A percentile compares a stretch with the other conserved stretches of the same genome.
These are phyloP conservation scores for Fusarium gaditjirri DNA, from an alignment of 2,329 filamentous ascomycete species.

Conservation along the genomic window DNA sequence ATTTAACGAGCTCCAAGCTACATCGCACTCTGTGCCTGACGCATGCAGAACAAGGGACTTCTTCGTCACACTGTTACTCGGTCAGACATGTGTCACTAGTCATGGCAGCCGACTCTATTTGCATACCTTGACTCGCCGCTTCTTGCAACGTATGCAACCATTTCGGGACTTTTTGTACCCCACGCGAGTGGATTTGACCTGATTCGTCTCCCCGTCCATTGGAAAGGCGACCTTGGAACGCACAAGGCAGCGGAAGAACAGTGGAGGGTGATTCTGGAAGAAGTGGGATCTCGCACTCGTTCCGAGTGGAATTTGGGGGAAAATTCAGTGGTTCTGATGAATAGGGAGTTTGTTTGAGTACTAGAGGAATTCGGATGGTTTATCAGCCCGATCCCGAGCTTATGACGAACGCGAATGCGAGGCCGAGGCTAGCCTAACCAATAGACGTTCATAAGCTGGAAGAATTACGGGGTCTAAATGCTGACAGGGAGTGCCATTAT, in stretches of 20 bases:
- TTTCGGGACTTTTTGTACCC: conserved; percentile 37
- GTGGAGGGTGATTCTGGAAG: background rate
- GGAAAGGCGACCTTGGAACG: background rate
- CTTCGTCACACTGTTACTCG: conserved; percentile 14
- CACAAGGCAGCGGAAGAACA: background rate
- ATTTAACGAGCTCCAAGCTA: conserved; percentile 11
- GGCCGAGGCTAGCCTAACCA: background rate
- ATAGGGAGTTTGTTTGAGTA: background rate
- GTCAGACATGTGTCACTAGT: background rate
- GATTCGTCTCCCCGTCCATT: conserved; percentile 4
- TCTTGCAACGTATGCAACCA: conserved; percentile 26
- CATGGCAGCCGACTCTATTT: background rate
- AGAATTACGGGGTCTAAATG: background rate
- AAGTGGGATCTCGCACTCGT: conserved; percentile 14
- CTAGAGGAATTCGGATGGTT: conserved; percentile 1
- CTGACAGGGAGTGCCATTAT: background rate
- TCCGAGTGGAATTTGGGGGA: conserved; percentile 1
- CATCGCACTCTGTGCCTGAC: conserved; percentile 24
- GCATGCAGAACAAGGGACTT: conserved; percentile 22
- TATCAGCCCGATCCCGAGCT: conserved; percentile 9
- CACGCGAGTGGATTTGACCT: conserved; percentile 8
- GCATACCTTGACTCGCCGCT: conserved; percentile 25
- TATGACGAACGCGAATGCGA: conserved; percentile 6
- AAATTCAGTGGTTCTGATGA: background rate
- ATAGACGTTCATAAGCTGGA: fast-evolving